Base-by-base conservation (phyloP, 2,329 filamentous ascomycete genomes). In the Calonectria pteridis region DNA sequence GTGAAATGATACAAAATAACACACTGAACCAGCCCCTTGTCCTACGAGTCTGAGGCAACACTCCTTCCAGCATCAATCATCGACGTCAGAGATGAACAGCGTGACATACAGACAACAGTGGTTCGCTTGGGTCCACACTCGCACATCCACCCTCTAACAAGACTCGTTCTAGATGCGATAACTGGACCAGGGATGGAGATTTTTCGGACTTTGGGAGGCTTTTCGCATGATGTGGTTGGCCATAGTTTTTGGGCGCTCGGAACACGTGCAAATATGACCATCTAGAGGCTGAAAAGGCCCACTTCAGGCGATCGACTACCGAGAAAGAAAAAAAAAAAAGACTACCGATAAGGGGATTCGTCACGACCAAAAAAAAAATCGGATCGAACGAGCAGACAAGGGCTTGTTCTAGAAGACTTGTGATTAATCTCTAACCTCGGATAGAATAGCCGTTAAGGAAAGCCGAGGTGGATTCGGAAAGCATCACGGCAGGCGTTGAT, bases 161-260 rank as follows among this genome's bases (percentile, higher is more conserved):
- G 28, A 53, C 46, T 51, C 43, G n/a, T 55, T 69, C 49, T 49
- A 26, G 66, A 68, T 73, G 59, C 69, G 70, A 71, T 77, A 67
- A 40, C 55, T 76, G 73, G 77, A 74, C 67, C 67, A 55, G 72
- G 46, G 58, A 72, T 78, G 77, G 78, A 77, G 73, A 76, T 73
- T 73, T 73, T 49, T 77, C 77, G 75, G 75, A 63, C 63, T 75
- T 72, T 9, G 23, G 51, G 46, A 62, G 53, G 59, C 26, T 11
- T 49, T 55, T 62, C 40, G 67, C 71, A 76, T 67, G 73, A 64
- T 67, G 49, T 73, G 66, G 71, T 49, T 68, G 68, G 72, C 55
- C 68, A 70, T 37, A 71, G 72, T 68, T 71, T 53, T 28, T 2
- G 28, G 33, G 53, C n/a, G 72, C 29, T 50, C 18, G 40, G 37